Percentiles rank a stretch among this genome's conserved stretches.
phyloP scores from a whole-genome alignment of 352 stramenopile genomes.

The Phytophthora constricta region DNA sequence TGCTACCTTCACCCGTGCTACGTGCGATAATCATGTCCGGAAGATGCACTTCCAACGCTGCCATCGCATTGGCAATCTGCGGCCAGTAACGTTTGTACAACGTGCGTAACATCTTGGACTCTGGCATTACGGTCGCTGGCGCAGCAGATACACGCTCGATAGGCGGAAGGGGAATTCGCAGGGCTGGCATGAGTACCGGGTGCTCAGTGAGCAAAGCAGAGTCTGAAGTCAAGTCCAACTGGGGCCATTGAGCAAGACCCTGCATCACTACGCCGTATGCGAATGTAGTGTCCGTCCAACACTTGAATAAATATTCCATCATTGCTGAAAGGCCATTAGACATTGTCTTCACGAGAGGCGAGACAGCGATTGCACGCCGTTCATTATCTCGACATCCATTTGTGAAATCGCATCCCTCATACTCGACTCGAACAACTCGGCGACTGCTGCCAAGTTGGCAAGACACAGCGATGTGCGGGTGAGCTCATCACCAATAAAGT shows the following conservation, averaged over 20 bases:
- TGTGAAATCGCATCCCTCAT: conserved; percentile 37
- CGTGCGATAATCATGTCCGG: conserved; percentile 24
- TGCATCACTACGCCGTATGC: conserved; percentile 59
- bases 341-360: conserved; percentile 65
- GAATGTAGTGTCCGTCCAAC: conserved; percentile 59
- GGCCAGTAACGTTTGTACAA: conserved; percentile 72
- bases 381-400: conserved; percentile 35
- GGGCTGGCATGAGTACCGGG: conserved; percentile 33
- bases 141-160: conserved; percentile 8
- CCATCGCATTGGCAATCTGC: conserved; percentile 55
- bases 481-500: conserved; percentile 70
- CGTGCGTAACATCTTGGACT: conserved; percentile 29
- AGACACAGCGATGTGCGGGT: conserved; percentile 61
- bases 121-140: conserved; percentile 9
- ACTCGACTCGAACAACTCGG: conserved; percentile 59
- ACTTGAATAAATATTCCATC: conserved; percentile 53
- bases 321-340: conserved; percentile 48
- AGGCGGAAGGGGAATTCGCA: conserved; percentile 41
- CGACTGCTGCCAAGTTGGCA: conserved; percentile 68
- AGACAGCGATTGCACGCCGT: conserved; percentile 22
- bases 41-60: conserved; percentile 39
- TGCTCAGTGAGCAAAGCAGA: conserved; percentile 20
- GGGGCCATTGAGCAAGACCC: conserved; percentile 43
- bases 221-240: conserved; percentile 17
- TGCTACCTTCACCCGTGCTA: conserved; percentile 10